These are phyloP conservation scores for Rhodotorula toruloides DNA, from an alignment of 768 basidiomycete genomes.

Conservation along the genomic window DNA sequence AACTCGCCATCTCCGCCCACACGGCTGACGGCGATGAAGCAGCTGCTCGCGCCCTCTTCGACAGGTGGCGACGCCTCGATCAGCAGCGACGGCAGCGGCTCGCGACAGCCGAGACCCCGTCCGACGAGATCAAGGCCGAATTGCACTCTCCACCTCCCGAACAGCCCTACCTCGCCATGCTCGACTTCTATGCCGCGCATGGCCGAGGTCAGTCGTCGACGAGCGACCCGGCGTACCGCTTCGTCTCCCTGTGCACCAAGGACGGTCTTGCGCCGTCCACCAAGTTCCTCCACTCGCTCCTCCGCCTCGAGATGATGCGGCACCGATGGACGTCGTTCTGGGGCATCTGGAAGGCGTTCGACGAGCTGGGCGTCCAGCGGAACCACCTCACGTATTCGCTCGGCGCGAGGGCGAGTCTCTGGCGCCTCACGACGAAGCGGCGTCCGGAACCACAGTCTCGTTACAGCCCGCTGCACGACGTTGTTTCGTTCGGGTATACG, in stretches of 20 bases:
- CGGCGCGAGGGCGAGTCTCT: constrained; percentile 11
- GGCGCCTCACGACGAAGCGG: background rate
- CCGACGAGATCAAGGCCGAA: background rate
- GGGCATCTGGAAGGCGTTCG: constrained; percentile 27
- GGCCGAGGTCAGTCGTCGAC: background rate
- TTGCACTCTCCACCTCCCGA: background rate
- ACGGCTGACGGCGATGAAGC: constrained; percentile 3
- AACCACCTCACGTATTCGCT: background rate
- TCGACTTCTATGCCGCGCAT: constrained; percentile 11
- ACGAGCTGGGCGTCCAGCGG: background rate
- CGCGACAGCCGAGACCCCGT: no score
- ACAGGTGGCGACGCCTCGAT: background rate
- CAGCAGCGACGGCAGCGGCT: background rate
- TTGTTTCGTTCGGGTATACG: constrained; percentile 3
- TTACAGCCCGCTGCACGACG: constrained; percentile 12
- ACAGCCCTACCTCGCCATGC: constrained; percentile 25
- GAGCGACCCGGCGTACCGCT: constrained; percentile 23
- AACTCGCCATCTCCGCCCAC: constrained; percentile 3
- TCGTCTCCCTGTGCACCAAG: background rate
- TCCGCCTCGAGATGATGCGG: constrained; percentile 22
- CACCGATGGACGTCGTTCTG: constrained; percentile 28
- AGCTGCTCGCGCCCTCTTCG: background rate
- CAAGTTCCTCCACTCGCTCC: constrained; percentile 16
- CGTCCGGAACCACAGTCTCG: background rate
- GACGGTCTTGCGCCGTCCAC: constrained; percentile 9